phyloP scores from a whole-genome alignment of 1,139 yeast genomes.

The Nakaseomyces kungkrabaensis region DNA sequence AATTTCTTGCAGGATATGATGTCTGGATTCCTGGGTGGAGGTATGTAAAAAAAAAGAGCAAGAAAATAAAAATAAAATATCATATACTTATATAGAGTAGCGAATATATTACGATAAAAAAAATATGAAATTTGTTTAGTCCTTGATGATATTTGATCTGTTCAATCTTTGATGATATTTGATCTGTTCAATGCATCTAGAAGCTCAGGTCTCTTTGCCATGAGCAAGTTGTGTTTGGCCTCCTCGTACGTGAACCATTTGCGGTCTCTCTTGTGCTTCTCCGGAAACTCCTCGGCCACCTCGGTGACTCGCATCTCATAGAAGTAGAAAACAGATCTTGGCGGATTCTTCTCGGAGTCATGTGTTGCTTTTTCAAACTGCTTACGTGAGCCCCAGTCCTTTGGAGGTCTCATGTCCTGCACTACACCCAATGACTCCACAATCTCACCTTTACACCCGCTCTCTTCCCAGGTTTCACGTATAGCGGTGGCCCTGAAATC shows the following conservation, averaged over 20 bases:
- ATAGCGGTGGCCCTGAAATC: conserved; percentile 47
- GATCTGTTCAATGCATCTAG: conserved; percentile 49
- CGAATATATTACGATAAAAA: not conserved
- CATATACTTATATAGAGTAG: not conserved
- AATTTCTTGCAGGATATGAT: conserved; percentile 77
- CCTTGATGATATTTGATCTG: conserved; percentile 19
- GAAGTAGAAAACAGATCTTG: conserved; percentile 75
- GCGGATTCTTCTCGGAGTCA: conserved; percentile 31
- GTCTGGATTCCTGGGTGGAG: conserved; percentile 60
- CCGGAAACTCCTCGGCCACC: conserved; percentile 67
- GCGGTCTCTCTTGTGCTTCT: conserved; percentile 46
- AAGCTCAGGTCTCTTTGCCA: conserved; percentile 59
- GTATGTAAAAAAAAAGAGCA: conserved; percentile 3
- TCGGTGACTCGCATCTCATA: conserved; percentile 59
- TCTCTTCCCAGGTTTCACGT: conserved; percentile 97
- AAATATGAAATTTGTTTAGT: not conserved
- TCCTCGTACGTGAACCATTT: conserved; percentile 69
- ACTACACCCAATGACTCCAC: conserved; percentile 49
- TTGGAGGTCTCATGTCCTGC: conserved; percentile 57
- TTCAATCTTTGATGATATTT: conserved; percentile 15
- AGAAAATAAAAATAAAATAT: not conserved
- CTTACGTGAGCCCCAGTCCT: conserved; percentile 39
- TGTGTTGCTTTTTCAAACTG: conserved; percentile 15
- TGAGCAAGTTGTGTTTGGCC: conserved; percentile 54
- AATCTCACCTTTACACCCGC: conserved; percentile 71